Base-by-base conservation (phyloP, 306 rosid species). In the Cicer bijugum region DNA sequence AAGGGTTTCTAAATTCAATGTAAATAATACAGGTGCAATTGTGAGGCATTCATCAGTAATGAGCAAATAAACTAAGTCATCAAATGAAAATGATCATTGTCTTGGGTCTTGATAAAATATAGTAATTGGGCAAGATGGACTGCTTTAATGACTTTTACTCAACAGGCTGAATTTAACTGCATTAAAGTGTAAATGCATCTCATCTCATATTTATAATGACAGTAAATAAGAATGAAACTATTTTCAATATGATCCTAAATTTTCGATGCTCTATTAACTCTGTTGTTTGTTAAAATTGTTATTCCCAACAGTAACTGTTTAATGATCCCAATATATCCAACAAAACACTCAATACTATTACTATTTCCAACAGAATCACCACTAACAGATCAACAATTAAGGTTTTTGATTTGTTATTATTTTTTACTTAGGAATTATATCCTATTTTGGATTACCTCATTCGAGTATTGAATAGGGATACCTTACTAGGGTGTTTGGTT, bases 261-360 rank as follows among this genome's bases (percentile, higher is more conserved):
- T 63, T 62, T 7, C 60, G 8, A 62, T 61, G 67, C 7, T 61
- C 46, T 9, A 61, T 61, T 38, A 37, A 61, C 67, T 61, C 67
- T 38, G 15, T n/a, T 3, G 5, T 9, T 20, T 9, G 61, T 17
- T 56, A 56, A 50, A 50, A 6, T 38, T 38, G 28, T n/a, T 62
- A 62, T 62, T 14, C 28, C 12, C 47, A 14, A 8, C 47, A 7
- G 2, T 38, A 37, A 61, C 67, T 37, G 7, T 4, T 62, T 62
- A 8, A 62, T 61, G 28, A 62, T 37, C 67, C 44, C 28, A 37
- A 37, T 61, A 61, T 14, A 40, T 63, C 35, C 48, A 63, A 63
- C 28, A 63, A 15, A 40, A 63, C 48, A 38, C 48, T 14, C 68
- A 39, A 62, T 39, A 40, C 48, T 40, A 9, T 40, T 39, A 62